A percentile compares a stretch with the other conserved stretches of the same genome.
phyloP scores from a whole-genome alignment of 768 basidiomycete species.

The Sistotremastrum niveocremeum region DNA sequence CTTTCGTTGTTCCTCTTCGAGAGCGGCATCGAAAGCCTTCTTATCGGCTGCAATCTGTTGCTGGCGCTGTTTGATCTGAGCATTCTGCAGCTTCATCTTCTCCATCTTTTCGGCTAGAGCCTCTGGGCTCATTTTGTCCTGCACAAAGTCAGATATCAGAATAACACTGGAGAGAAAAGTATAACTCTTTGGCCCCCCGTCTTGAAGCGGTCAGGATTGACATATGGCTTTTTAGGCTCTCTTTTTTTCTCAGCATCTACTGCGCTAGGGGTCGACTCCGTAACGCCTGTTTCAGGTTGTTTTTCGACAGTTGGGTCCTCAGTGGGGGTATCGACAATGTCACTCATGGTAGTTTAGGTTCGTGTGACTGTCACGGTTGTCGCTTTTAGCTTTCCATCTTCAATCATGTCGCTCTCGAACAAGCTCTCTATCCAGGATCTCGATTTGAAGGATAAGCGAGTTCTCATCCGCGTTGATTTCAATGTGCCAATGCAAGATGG shows the following conservation, averaged over 20 bases:
- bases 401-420: constrained; percentile 84
- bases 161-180: not conserved
- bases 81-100: constrained; percentile 58
- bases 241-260: constrained; percentile 8
- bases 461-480: constrained; percentile 92
- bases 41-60: constrained; percentile 76
- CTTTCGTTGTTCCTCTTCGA: constrained; percentile 49
- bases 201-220: constrained; percentile 74
- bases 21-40: constrained; percentile 59
- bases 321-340: constrained; percentile 8
- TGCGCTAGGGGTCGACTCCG: not conserved
- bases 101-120: constrained; percentile 57
- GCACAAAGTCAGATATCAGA: constrained; percentile 3
- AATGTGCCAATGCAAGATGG: constrained; percentile 87
- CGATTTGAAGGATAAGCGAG: constrained; percentile 74
- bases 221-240: constrained; percentile 60
- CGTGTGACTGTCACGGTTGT: constrained; percentile 2
- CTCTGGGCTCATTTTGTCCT: constrained; percentile 62
- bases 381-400: constrained; percentile 8
- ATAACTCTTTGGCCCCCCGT: constrained; percentile 71
- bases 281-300: constrained; percentile 6
- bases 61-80: constrained; percentile 56
- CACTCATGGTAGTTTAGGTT: constrained; percentile 7
- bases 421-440: constrained; percentile 91
- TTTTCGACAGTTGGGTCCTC: constrained; percentile 10